phyloP scores from a whole-genome alignment of 2,329 filamentous ascomycete genomes.

The Trichoderma arundinaceum region DNA sequence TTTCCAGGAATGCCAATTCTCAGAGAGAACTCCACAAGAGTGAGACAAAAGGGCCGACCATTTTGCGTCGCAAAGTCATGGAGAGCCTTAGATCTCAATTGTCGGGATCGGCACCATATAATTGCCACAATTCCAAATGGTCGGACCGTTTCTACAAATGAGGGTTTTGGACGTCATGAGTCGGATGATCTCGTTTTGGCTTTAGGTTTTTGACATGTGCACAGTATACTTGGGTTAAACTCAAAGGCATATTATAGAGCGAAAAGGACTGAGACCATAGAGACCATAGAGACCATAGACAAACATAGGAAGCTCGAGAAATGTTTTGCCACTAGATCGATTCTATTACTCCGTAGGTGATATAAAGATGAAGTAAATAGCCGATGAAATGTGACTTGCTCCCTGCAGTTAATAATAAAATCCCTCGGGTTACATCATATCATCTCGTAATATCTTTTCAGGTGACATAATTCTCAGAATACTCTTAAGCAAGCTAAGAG shows the following conservation, averaged over 20 bases:
- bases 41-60: constrained; percentile 9
- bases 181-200: neutral
- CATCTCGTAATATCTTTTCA: neutral
- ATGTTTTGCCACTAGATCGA: neutral
- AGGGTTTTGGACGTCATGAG: neutral
- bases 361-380: neutral
- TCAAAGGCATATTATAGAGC: neutral
- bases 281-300: neutral
- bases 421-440: neutral
- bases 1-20: constrained; percentile 5
- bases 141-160: neutral
- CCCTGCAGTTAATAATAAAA: neutral
- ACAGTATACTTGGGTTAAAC: neutral
- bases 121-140: constrained; percentile 21
- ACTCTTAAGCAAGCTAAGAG: neutral
- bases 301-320: neutral
- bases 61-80: neutral
- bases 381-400: neutral
- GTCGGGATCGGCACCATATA: neutral
- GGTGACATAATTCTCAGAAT: neutral
- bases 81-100: constrained; percentile 1
- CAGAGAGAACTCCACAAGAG: neutral
- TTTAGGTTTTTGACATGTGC: constrained; percentile 1
- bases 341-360: constrained; percentile 5
- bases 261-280: neutral